Base-by-base conservation (phyloP, 176 grass and related monocot species). In the Lolium rigidum region DNA sequence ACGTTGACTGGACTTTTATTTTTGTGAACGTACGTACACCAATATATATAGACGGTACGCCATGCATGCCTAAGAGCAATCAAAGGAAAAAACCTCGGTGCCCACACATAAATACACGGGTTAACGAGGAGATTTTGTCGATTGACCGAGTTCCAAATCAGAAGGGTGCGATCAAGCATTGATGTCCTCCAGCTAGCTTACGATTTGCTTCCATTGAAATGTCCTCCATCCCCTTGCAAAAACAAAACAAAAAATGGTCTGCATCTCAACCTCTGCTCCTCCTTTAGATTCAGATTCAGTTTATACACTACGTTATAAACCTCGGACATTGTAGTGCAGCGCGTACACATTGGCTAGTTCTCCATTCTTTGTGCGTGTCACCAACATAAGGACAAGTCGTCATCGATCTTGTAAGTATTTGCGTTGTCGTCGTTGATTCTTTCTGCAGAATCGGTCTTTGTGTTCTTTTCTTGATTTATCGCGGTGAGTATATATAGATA, bases 331-430 rank as follows among this genome's bases (percentile, higher is more conserved):
- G 14, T 66, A 35, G 15, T 35, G 25, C 63, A 65, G 62, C 24
- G 25, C 12, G 62, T 65, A 28, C 12, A 28, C 61, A 64, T 28
- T 2, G 62, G 15, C 25, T 5, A 17, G 8, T 31, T 10, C 22
- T 2, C 47, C 17, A 4, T 18, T 55, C 73, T 4, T 75, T 5
- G 13, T 67, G 63, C 63, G 26, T 67, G 14, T 3, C 15, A 17
- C 8, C 49, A 9, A 24, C 21, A 25, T 14, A 26, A 25, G 71
- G 21, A 55, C 22, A 26, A 7, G 13, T 1, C 15, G 7, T 54
- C 73, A 6, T 20, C 73, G 25, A 76, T 76, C 72, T 55, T 35
- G 49, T 55, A 35, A 54, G 73, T 76, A 31, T 55, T 26, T 18
- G 24, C 48, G 0, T 1, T 35, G 65, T 4, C 6, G 31, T 18